These are phyloP conservation scores for Pezicula rhizophila DNA, from an alignment of 2,329 filamentous ascomycete genomes.

Conservation along the genomic window DNA sequence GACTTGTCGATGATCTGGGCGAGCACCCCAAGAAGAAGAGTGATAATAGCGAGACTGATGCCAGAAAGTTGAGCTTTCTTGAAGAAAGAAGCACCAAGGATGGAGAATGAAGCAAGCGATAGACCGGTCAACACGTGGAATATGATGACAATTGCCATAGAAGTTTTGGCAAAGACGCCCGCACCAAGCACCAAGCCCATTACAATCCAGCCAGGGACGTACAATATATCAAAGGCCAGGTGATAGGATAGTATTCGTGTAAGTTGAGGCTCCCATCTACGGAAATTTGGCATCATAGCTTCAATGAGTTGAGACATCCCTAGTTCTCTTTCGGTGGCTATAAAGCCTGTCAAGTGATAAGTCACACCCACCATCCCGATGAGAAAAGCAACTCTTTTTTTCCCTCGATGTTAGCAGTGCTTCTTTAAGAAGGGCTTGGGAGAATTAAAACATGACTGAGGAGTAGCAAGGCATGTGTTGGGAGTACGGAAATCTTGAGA, in stretches of 20 bases:
- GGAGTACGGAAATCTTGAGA: too few relatives aligned
- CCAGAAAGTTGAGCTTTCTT: conserved; percentile 82
- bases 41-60: conserved; percentile 67
- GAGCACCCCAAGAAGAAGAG: conserved; percentile 72
- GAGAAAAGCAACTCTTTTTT: conserved; percentile 59
- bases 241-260: conserved; percentile 76
- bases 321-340: conserved; percentile 77
- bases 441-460: too few relatives aligned
- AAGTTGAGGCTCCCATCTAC: conserved; percentile 69
- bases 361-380: conserved; percentile 74
- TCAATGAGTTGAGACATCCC: conserved; percentile 87
- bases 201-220: conserved; percentile 77
- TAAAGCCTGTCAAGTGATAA: conserved; percentile 81
- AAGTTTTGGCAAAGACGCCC: conserved; percentile 62
- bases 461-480: too few relatives aligned
- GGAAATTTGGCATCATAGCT: conserved; percentile 78
- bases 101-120: conserved; percentile 71
- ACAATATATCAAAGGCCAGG: conserved; percentile 72
- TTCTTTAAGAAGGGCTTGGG: too few relatives aligned
- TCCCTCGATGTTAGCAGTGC: too few relatives aligned
- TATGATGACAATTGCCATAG: conserved; percentile 58
- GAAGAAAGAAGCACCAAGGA: conserved; percentile 79
- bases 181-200: conserved; percentile 58
- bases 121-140: conserved; percentile 74
- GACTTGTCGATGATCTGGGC: conserved; percentile 65